Evolutionary conservation across 1,284 basidiomycete species (phyloP).

Genomic region (Inonotus hispidus): DNA sequence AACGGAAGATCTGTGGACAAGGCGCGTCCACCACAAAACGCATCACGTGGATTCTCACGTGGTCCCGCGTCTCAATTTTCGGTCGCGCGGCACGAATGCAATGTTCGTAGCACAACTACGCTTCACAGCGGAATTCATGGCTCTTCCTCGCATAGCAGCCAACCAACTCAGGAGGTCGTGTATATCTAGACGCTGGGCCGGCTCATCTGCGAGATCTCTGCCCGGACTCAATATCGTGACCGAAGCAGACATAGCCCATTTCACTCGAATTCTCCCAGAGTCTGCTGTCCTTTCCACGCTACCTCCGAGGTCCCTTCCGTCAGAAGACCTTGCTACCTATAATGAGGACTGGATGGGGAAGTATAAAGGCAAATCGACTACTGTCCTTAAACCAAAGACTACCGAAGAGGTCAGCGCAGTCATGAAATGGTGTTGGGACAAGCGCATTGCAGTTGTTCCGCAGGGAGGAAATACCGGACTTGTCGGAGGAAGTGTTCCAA

Average conservation of each 20-base stretch:
- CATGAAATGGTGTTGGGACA: slow-evolving; percentile 77
- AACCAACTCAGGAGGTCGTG: not conserved
- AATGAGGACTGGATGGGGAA: slow-evolving; percentile 99
- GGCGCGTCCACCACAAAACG: not conserved
- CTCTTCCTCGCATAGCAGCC: slow-evolving; percentile 6
- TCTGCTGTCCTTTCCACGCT: slow-evolving; percentile 63
- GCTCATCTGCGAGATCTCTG: slow-evolving; percentile 6
- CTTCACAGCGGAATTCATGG: not conserved
- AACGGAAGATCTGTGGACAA: not conserved
- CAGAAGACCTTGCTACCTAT: slow-evolving; percentile 62
- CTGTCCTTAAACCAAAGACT: slow-evolving; percentile 86
- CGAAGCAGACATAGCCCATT: slow-evolving; percentile 55
- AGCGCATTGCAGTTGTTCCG: slow-evolving; percentile 84
- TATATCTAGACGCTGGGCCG: slow-evolving; percentile 7
- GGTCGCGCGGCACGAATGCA: not conserved
- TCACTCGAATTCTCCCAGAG: slow-evolving; percentile 53
- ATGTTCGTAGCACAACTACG: not conserved
- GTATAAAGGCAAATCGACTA: slow-evolving; percentile 79
- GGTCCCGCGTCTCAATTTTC: not conserved
- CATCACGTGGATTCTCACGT: not conserved
- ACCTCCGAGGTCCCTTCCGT: slow-evolving; percentile 35
- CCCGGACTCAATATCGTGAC: slow-evolving; percentile 40
- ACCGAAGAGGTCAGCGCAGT: slow-evolving; percentile 87
- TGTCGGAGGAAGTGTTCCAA: slow-evolving; percentile 93
- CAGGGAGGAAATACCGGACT: slow-evolving; percentile 99